Evolutionary conservation across 805 yeast genomes (phyloP), one percentile per base, ranked within the genome.

Genomic region (Candida sonorensis): DNA sequence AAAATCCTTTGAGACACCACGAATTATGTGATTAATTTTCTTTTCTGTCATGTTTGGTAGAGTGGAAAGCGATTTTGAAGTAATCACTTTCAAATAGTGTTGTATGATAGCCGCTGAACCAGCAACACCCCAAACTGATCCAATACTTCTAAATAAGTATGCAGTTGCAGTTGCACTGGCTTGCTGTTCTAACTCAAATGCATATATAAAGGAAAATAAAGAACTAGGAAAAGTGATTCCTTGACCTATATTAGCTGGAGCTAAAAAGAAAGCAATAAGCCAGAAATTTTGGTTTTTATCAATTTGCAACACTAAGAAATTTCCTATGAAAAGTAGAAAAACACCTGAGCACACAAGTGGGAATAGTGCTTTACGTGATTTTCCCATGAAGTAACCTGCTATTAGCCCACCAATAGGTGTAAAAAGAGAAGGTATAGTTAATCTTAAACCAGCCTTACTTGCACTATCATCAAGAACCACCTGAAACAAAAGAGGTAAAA

Each of bases 321-420:
- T 63, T 7, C 72, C 70, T 2, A 59, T 7, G 7, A 53, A 40
- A 62, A 64, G 55, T 5, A 61, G 33, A 9, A 48, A 31, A 2
- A 61, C 53, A 9, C 72, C 71, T 7, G 44, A 26, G 27, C 47
- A 41, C 17, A 61, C 52, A 21, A 66, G 40, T 15, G 37, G 30
- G 6, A 40, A 48, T 18, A 65, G 43, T 17, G 45, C 40, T 7
- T 53, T 44, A 15, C 25, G 20, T 26, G 47, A 47, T 26, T 44
- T 52, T 28, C 61, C 54, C 67, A 64, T 64, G 31, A 53, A 42
- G 23, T 51, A 40, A 0, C 69, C 71, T 1, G 69, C 55, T 7
- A 55, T 45, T 13, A 66, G 34, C 3, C 69, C 61, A 4, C 71
- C 71, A 17, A 64, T 51, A n/a, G 69, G 65, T 2, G 67, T 64